Conservation (phyloP, 169 alveolate species). For the Plasmodium falciparum region DNA sequence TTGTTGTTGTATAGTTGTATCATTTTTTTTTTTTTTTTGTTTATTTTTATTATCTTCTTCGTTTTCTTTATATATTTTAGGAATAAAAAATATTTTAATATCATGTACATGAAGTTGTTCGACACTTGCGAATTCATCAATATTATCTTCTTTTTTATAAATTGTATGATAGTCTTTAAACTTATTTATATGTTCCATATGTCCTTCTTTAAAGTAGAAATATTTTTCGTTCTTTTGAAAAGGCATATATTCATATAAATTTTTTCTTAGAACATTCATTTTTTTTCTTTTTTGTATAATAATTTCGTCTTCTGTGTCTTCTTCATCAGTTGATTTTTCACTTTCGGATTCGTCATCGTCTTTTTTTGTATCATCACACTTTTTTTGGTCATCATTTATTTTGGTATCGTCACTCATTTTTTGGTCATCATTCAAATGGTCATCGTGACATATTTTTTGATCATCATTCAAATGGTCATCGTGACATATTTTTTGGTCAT, state of each 20-base stretch:
- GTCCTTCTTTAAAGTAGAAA: slow-evolving; percentile 33
- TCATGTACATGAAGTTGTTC: slow-evolving; percentile 14
- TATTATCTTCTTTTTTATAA: slow-evolving; percentile 1
- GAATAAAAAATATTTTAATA: slow-evolving; percentile 11
- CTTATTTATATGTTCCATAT: slow-evolving; percentile 14
- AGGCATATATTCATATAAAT: slow-evolving; percentile 8
- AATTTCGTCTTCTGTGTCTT: neutral
- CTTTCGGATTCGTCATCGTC: neutral
- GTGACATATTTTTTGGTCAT: too few species aligned
- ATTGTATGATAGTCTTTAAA: neutral
- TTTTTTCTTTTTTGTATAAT: neutral
- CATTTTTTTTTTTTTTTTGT: neutral
- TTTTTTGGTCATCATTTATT: neutral
- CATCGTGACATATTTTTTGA: too few species aligned
- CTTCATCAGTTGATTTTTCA: neutral
- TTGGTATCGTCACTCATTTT: neutral
- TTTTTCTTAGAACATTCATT: neutral
- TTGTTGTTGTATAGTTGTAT: neutral
- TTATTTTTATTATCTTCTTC: neutral
- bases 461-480: too few species aligned
- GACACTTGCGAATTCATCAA: neutral
- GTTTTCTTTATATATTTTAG: neutral
- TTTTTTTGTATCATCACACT: neutral
- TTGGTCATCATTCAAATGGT: neutral
- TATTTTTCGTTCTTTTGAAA: slow-evolving; percentile 9